These are phyloP conservation scores for Plantago major DNA, from an alignment of 257 asterid species.

Conservation along the genomic window DNA sequence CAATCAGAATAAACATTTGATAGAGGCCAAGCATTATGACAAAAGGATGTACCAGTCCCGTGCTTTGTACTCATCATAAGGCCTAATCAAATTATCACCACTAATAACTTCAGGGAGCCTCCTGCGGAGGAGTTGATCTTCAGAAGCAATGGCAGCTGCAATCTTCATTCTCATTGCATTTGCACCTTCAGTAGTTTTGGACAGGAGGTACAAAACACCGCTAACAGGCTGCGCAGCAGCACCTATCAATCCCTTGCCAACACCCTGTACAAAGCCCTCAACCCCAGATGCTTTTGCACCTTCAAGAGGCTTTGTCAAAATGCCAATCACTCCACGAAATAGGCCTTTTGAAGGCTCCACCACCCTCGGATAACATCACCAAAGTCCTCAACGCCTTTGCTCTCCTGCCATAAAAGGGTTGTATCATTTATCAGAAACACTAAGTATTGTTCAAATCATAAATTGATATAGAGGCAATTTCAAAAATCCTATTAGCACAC, in stretches of 20 bases:
- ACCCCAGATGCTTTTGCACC: slow-evolving; percentile 99
- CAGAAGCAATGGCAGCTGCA: slow-evolving; percentile 93
- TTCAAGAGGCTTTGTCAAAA: slow-evolving; percentile 96
- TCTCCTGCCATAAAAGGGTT: slow-evolving; percentile 48
- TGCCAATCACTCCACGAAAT: slow-evolving; percentile 95
- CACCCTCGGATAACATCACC: slow-evolving; percentile 98
- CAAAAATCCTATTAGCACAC: too few relatives aligned
- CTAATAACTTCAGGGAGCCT: slow-evolving; percentile 91
- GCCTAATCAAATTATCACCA: slow-evolving; percentile 92
- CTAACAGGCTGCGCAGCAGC: slow-evolving; percentile 99
- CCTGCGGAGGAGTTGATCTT: slow-evolving; percentile 89
- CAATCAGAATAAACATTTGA: slow-evolving; percentile 12
- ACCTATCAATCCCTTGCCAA: slow-evolving; percentile 95
- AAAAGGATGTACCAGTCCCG: slow-evolving; percentile 70
- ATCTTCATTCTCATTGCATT: slow-evolving; percentile 98
- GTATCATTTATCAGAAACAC: slow-evolving; percentile 13
- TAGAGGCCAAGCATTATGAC: slow-evolving; percentile 4
- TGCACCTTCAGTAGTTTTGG: slow-evolving; percentile 99
- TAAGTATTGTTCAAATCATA: slow-evolving; percentile 13
- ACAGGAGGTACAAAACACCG: slow-evolving; percentile 90
- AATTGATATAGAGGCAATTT: neutral
- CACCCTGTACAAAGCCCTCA: slow-evolving; percentile 99
- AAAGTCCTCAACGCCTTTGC: slow-evolving; percentile 93
- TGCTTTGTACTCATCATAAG: slow-evolving; percentile 85
- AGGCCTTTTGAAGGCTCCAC: slow-evolving; percentile 95